Base-by-base conservation (phyloP, 2,329 filamentous ascomycete species). In the Ophiostoma ips region DNA sequence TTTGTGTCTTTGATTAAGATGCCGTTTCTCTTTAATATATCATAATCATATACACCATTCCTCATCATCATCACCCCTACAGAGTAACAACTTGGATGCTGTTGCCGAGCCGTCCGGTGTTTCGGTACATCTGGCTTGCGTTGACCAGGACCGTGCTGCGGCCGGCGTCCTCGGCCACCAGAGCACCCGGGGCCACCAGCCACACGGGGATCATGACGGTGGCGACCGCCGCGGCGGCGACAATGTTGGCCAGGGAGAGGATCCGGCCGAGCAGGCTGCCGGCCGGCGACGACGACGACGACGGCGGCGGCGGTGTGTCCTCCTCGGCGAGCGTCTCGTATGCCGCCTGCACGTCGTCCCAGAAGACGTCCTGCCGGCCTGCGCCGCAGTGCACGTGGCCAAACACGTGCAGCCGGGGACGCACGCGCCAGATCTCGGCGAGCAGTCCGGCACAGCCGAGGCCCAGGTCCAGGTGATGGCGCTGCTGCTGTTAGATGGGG, bases 341-440 rank as follows among this genome's bases (percentile, higher is more conserved):
- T 2, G 75, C 75, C 31, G 67, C 68, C 64, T 94, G 86, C 53
- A 78, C 76, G 24, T 79, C 75, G 62, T 92, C 86, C 72, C 84
- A 94, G 65, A 78, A 83, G 10, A 84, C 72, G 0, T 79, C 64
- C 59, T 88, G 79, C 40, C 69, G 70, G 15, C 87, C 88, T 43
- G 83, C 76, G 9, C 79, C 84, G 60, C 75, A 83, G 66, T 95
- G 88, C 21, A 89, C 75, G 64, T 95, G 88, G 1, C 87, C 88
- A 62, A 92, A 94, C 45, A 94, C 75, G 63, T 94, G 87, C 13
- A 94, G 68, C 12, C 70, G 70, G 0, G 88, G 88, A 54, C 77
- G 79, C 11, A 87, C 78, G 34, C 83, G 76, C 79, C 83, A 86
- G 16, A 84, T 64, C 59, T 94, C 87, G 13, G 71, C 66, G 6